Conservation (phyloP, 345 rosid species). For the Kandelia obovata region DNA sequence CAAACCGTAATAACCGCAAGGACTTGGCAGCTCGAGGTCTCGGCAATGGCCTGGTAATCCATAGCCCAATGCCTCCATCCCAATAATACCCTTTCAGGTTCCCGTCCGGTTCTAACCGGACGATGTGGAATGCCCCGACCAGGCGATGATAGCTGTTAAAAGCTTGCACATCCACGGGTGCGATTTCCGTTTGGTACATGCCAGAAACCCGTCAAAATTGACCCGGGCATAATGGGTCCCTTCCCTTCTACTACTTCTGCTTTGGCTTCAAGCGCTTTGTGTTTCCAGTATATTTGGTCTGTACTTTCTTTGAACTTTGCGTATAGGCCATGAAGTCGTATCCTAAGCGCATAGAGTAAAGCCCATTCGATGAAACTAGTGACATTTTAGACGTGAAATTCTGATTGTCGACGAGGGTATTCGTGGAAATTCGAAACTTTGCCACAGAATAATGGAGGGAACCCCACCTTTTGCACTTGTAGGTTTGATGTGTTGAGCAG, state of each 20-base stretch:
- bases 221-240: slow-evolving; percentile 58
- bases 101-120: slow-evolving; percentile 76
- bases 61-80: slow-evolving; percentile 55
- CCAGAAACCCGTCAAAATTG: slow-evolving; percentile 58
- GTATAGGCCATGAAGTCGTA: slow-evolving; percentile 56
- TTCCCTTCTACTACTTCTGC: slow-evolving; percentile 49
- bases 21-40: slow-evolving; percentile 54
- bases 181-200: slow-evolving; percentile 56
- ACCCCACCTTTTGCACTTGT: slow-evolving; percentile 31
- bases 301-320: slow-evolving; percentile 40
- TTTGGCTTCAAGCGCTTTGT: slow-evolving; percentile 67
- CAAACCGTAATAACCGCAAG: slow-evolving; percentile 69
- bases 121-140: slow-evolving; percentile 38
- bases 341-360: slow-evolving; percentile 65
- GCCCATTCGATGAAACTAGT: slow-evolving; percentile 53
- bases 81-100: slow-evolving; percentile 68
- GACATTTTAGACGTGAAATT: slow-evolving; percentile 61
- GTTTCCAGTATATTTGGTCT: slow-evolving; percentile 69
- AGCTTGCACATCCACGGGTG: slow-evolving; percentile 67
- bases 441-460: slow-evolving; percentile 46
- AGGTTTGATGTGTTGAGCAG: slow-evolving; percentile 69
- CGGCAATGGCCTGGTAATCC: slow-evolving; percentile 64
- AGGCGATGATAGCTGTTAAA: slow-evolving; percentile 54
- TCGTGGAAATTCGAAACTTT: slow-evolving; percentile 65
- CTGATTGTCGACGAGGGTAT: slow-evolving; percentile 70